A percentile compares a stretch with the other conserved stretches of the same genome.
phyloP scores from a whole-genome alignment of 2,329 filamentous ascomycete species.

The Alternaria alternata region DNA sequence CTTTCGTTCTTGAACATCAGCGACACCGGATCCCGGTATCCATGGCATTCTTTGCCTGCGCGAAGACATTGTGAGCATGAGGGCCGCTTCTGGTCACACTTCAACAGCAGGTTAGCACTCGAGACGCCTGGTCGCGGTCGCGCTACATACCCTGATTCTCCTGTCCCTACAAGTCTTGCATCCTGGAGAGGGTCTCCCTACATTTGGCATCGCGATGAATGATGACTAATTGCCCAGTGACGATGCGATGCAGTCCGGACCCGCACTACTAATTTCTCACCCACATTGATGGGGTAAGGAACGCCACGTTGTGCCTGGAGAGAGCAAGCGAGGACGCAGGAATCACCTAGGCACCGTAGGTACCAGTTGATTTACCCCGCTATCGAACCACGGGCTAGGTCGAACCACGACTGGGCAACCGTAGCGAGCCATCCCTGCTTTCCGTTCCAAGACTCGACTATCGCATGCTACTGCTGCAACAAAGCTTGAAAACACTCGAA shows the following conservation, averaged over 20 bases:
- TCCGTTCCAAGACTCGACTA: background rate
- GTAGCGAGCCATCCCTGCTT: background rate
- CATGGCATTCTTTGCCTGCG: constrained; percentile 36
- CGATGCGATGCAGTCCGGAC: background rate
- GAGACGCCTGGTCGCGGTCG: background rate
- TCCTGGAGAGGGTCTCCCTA: constrained; percentile 43
- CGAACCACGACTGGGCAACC: background rate
- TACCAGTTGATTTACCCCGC: background rate
- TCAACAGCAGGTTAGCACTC: background rate
- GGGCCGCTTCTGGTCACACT: constrained; percentile 47
- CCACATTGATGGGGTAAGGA: background rate
- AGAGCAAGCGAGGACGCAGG: constrained; percentile 2
- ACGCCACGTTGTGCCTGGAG: constrained; percentile 2
- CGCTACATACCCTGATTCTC: constrained; percentile 40
- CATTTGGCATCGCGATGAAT: constrained; percentile 35
- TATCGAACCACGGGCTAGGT: background rate
- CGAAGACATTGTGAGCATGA: constrained; percentile 46
- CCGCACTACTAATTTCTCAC: constrained; percentile 6
- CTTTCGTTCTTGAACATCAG: constrained; percentile 46
- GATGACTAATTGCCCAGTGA: constrained; percentile 5
- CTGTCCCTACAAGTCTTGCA: constrained; percentile 43
- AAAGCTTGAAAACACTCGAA: background rate
- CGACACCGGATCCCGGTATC: constrained; percentile 41
- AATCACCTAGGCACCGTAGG: background rate
- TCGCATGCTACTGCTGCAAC: background rate